These are phyloP conservation scores for Starmera dryadoides DNA, from an alignment of 805 yeast species.

Conservation along the genomic window DNA sequence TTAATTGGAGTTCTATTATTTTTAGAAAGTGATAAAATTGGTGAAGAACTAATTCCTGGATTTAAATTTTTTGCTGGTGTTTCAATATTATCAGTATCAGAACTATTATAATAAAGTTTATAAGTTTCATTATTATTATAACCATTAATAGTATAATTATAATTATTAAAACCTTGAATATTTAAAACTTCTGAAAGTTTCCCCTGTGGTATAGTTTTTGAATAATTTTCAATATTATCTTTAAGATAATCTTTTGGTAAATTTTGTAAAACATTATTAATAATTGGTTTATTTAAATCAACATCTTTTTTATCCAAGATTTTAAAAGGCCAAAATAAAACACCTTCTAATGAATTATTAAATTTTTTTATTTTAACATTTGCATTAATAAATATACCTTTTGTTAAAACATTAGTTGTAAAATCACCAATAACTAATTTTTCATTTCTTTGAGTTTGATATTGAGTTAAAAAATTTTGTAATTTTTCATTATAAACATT, in stretches of 20 bases:
- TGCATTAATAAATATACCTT: constrained; percentile 7
- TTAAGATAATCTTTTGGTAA: constrained; percentile 3
- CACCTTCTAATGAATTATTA: constrained; percentile 4
- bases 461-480: neutral
- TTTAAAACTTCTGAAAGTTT: neutral
- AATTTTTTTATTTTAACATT: constrained; percentile 5
- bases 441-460: neutral
- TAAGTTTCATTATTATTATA: neutral
- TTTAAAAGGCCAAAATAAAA: neutral
- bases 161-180: neutral
- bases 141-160: neutral
- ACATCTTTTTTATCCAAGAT: neutral
- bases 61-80: neutral
- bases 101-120: neutral
- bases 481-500: constrained; percentile 3
- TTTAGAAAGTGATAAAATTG: neutral
- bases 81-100: neutral
- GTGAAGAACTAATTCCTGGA: neutral
- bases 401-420: constrained; percentile 2
- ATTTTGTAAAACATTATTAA: constrained; percentile 1
- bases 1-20: no score
- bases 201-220: neutral
- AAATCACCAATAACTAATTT: neutral
- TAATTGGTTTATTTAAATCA: neutral
- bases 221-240: neutral